phyloP scores from a whole-genome alignment of 169 alveolate genomes.

The Plasmodium vivax region DNA sequence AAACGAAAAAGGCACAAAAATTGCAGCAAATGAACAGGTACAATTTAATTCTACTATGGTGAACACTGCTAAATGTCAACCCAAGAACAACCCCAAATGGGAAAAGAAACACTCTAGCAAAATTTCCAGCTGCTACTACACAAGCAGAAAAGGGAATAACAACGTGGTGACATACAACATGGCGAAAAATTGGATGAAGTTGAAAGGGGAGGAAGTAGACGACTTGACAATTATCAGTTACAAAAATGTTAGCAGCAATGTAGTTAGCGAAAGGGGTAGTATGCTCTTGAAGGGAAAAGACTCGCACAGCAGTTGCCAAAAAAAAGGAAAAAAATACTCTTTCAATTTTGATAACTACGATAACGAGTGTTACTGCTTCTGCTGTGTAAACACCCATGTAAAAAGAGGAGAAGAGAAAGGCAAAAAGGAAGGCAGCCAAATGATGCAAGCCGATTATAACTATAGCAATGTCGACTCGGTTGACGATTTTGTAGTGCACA shows the following conservation, averaged over 20 bases:
- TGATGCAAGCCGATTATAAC: slow-evolving; percentile 8
- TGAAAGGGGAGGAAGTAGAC: slow-evolving; percentile 63
- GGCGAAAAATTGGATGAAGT: slow-evolving; percentile 58
- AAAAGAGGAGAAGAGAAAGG: background rate
- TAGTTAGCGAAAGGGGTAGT: slow-evolving; percentile 23
- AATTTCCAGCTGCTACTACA: slow-evolving; percentile 7
- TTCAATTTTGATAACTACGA: slow-evolving; percentile 30
- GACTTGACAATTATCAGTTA: slow-evolving; percentile 26
- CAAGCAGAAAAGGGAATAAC: slow-evolving; percentile 10
- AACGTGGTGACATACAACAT: slow-evolving; percentile 26
- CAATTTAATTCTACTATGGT: background rate
- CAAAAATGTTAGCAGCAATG: slow-evolving; percentile 2
- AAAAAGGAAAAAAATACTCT: background rate
- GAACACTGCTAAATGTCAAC: background rate
- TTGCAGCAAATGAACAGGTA: background rate
- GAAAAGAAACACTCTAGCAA: background rate
- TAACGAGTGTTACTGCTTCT: slow-evolving; percentile 47
- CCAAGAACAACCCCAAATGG: background rate
- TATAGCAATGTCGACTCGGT: slow-evolving; percentile 41
- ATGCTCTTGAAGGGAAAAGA: background rate
- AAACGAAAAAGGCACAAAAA: background rate
- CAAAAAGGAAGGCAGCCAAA: background rate
- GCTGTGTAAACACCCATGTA: background rate
- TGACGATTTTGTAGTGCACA: slow-evolving; percentile 36
- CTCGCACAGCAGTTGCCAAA: background rate